Percentiles rank a stretch among this genome's conserved stretches.
phyloP scores from a whole-genome alignment of 2,329 filamentous ascomycete species.

The Chrysoporthe cubensis region DNA sequence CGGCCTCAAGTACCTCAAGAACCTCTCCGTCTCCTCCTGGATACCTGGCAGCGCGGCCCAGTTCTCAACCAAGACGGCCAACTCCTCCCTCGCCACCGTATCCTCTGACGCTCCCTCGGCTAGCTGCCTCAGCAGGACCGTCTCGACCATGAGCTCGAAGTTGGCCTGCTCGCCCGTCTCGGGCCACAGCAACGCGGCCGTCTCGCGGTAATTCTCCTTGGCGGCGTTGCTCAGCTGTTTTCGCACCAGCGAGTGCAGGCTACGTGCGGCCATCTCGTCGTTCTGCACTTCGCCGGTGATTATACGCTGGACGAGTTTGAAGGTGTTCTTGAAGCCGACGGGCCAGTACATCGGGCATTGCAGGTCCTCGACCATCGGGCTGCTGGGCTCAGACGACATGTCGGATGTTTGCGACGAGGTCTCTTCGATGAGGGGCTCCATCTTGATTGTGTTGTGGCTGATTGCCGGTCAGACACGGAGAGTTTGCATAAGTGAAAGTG shows the following conservation, averaged over 20 bases:
- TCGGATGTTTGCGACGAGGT: conserved; percentile 17
- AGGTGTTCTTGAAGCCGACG: conserved; percentile 31
- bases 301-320: conserved; percentile 34
- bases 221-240: conserved; percentile 28
- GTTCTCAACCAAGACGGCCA: conserved; percentile 26
- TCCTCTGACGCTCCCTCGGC: conserved; percentile 24
- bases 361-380: conserved; percentile 25
- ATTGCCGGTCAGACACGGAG: background rate
- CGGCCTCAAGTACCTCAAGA: conserved; percentile 25
- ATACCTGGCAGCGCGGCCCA: conserved; percentile 26
- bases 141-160: conserved; percentile 29
- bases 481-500: background rate
- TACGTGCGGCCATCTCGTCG: conserved; percentile 31
- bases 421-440: conserved; percentile 19
- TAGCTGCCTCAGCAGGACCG: conserved; percentile 25
- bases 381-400: conserved; percentile 5
- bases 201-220: conserved; percentile 28
- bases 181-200: conserved; percentile 23
- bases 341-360: conserved; percentile 28
- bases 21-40: conserved; percentile 25
- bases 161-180: conserved; percentile 29
- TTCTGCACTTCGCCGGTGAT: conserved; percentile 34
- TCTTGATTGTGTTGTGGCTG: background rate
- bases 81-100: conserved; percentile 25
- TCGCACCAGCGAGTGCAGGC: conserved; percentile 28